Evolutionary conservation across 306 rosid species (phyloP).

Genomic region (Amphicarpaea edgeworthii): DNA sequence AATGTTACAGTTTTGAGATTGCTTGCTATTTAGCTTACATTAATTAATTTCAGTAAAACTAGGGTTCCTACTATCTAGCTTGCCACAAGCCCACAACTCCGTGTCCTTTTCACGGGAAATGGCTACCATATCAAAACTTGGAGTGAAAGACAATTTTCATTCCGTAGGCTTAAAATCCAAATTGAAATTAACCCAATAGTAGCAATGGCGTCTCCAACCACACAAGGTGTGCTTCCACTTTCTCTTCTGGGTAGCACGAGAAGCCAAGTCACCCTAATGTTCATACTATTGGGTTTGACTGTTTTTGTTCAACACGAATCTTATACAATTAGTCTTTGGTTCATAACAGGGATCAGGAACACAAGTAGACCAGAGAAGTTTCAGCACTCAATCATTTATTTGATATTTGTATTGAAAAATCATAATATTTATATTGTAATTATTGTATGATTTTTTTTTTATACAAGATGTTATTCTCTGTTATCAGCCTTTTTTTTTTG

Average conservation of each 20-base stretch:
- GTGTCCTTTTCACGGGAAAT: conserved; percentile 33
- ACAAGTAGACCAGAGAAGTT: neutral
- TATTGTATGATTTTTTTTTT: too few relatives aligned
- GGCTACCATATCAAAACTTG: conserved; percentile 20
- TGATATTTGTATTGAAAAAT: neutral
- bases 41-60: neutral
- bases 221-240: neutral
- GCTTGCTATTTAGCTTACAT: neutral
- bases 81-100: neutral
- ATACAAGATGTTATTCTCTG: too few relatives aligned
- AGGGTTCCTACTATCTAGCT: neutral
- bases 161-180: conserved; percentile 32
- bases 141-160: conserved; percentile 44
- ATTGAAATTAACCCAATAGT: neutral
- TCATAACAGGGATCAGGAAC: neutral
- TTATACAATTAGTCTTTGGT: neutral
- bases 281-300: neutral
- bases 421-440: too few relatives aligned
- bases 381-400: neutral
- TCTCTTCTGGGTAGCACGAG: conserved; percentile 8
- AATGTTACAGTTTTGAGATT: too few relatives aligned
- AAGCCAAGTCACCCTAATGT: conserved; percentile 10
- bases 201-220: neutral
- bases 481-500: too few relatives aligned
- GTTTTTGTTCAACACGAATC: neutral